Conservation (phyloP, 768 basidiomycete genomes). For the Sutorius australiensis region DNA sequence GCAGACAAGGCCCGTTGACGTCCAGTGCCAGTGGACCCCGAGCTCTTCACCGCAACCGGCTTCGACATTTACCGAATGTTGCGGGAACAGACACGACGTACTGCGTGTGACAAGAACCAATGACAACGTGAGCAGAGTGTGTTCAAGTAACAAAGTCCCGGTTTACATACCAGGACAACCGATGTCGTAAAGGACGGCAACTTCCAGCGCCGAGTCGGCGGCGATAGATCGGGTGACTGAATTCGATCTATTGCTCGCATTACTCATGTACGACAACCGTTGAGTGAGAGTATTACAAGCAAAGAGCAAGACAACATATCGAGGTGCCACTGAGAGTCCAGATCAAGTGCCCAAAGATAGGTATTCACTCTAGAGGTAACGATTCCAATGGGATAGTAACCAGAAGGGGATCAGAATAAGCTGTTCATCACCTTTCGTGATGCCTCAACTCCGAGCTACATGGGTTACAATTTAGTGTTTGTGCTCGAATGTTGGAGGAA, state of each 20-base stretch:
- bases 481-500: neutral
- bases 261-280: neutral
- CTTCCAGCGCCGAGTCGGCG: neutral
- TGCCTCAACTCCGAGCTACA: conserved; percentile 86
- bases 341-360: conserved; percentile 1
- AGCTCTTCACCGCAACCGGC: conserved; percentile 6
- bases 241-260: neutral
- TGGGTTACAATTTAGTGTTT: neutral
- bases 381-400: neutral
- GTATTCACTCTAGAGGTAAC: conserved; percentile 4
- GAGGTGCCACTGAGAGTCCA: conserved; percentile 5
- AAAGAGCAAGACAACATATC: conserved; percentile 5
- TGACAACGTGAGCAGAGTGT: neutral
- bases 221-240: neutral
- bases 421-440: conserved; percentile 80
- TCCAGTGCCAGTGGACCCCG: conserved; percentile 11
- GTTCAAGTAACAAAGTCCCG: conserved; percentile 3
- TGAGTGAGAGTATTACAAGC: neutral
- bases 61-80: conserved; percentile 19
- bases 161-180: neutral
- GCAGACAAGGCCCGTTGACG: conserved; percentile 41
- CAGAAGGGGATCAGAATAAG: conserved; percentile 40
- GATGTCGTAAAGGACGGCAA: conserved; percentile 14
- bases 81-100: neutral
- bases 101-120: neutral